Percentiles rank a stretch among this genome's conserved stretches.
Evolutionary conservation across 768 basidiomycete species (phyloP).

Genomic region (Lyophyllum shimeji): DNA sequence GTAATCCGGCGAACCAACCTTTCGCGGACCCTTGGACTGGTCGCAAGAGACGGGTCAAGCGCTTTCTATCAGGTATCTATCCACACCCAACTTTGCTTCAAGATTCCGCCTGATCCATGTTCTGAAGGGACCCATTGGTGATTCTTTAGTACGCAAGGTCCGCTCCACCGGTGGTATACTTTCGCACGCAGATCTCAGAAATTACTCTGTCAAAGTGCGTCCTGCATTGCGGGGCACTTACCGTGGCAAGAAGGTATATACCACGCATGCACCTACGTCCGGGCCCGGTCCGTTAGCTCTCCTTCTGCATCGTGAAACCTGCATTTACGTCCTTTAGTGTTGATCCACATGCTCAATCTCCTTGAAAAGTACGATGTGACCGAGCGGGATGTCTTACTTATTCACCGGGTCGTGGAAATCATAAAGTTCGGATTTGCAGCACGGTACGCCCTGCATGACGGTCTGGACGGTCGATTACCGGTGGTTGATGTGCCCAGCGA

Average conservation of each 20-base stretch:
- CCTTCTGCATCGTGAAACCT: neutral
- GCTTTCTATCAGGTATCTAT: conserved; percentile 75
- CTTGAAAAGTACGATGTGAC: conserved; percentile 69
- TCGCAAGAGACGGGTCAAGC: conserved; percentile 75
- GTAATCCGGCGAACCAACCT: conserved; percentile 70
- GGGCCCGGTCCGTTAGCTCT: conserved; percentile 55
- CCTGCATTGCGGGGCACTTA: conserved; percentile 81
- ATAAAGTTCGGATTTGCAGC: conserved; percentile 72
- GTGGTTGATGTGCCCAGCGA: neutral
- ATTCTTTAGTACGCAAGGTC: conserved; percentile 73
- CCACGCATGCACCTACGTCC: conserved; percentile 80
- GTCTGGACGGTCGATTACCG: neutral
- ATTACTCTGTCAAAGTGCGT: conserved; percentile 66
- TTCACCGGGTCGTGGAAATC: conserved; percentile 81
- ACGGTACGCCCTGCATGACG: conserved; percentile 29
- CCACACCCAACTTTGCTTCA: conserved; percentile 1
- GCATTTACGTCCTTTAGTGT: conserved; percentile 37
- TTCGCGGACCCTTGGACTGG: conserved; percentile 69
- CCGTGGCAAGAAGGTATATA: conserved; percentile 77
- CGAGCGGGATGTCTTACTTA: conserved; percentile 59
- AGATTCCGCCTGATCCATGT: conserved; percentile 7
- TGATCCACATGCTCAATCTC: conserved; percentile 90
- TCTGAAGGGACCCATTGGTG: conserved; percentile 73
- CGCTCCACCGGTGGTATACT: conserved; percentile 76
- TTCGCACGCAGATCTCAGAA: conserved; percentile 67